Evolutionary conservation across 2,329 filamentous ascomycete species (phyloP).

Genomic region (Seiridium unicorne): DNA sequence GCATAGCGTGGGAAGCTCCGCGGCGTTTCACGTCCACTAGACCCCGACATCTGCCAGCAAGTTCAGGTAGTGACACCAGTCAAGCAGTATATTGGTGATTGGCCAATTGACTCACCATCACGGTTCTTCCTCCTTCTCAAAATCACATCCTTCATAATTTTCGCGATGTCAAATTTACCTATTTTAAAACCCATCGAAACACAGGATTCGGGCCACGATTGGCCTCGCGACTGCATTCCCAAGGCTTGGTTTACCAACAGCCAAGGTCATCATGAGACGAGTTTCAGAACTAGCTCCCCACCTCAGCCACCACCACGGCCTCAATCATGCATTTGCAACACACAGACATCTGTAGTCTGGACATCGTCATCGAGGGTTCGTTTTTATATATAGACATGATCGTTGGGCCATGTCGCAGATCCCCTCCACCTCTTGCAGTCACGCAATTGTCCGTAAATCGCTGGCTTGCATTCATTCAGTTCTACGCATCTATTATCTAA

Average conservation of each 20-base stretch:
- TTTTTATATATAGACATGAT: slow-evolving; percentile 1
- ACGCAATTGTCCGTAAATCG: background rate
- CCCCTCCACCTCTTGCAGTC: background rate
- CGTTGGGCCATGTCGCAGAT: slow-evolving; percentile 4
- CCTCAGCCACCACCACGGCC: background rate
- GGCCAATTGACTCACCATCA: too few species aligned
- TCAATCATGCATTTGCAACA: background rate
- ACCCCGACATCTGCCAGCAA: too few species aligned
- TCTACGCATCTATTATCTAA: background rate
- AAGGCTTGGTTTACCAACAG: background rate
- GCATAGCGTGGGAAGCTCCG: too few species aligned
- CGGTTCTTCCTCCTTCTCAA: too few species aligned
- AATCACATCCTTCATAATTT: too few species aligned
- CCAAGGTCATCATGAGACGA: background rate
- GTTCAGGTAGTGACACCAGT: too few species aligned
- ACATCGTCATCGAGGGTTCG: background rate
- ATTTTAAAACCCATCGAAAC: background rate
- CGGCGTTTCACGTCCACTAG: too few species aligned
- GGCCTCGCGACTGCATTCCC: background rate
- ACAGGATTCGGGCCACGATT: background rate
- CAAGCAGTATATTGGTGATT: too few species aligned
- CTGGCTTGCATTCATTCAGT: background rate
- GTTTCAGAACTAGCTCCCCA: background rate
- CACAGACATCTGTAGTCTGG: background rate
- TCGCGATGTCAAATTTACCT: too few species aligned